Evolutionary conservation across 257 asterid genomes (phyloP), one percentile per base, ranked within the genome.

Genomic region (Echium plantagineum): DNA sequence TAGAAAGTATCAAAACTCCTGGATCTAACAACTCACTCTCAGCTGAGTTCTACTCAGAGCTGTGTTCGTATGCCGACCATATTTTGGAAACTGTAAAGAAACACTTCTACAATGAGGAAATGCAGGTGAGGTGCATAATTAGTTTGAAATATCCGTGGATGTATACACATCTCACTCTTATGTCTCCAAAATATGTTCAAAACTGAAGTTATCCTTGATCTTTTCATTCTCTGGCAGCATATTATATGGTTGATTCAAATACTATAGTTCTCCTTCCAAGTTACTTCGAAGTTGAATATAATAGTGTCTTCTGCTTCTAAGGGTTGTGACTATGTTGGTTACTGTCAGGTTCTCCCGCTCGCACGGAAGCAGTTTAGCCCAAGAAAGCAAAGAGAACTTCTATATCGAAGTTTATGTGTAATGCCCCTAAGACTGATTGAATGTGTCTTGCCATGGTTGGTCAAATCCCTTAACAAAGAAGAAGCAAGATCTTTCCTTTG

Each of bases 341-440:
- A 32, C 68, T 69, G 67, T 51, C 77, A 90, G 98, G 89, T 91
- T 74, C 95, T 91, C 77, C 96, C 96, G 57, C 94, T 85, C 61
- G 95, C 86, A 59, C 75, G 95, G 76, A 80, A 72, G 81, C 87
- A 76, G 69, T 91, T 91, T 74, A 87, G 88, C 72, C 78, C 75
- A 63, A 93, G 85, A 70, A 66, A 82, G 63, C 96, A 91, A 76
- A 84, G 93, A 63, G 83, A 80, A 68, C 95, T 91, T 74, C 83
- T 82, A 48, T 91, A 91, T 64, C 93, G 76, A 81, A 87, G 95
- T 67, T 73, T 91, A 70, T 91, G 98, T 84, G 96, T 83, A 59
- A 91, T 91, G 96, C 98, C 98, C 47, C 71, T 91, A 72, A 85
- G 98, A 75, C 71, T 91, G 77, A 79, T 91, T 52, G 98, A 91